Conservation (phyloP, 2,329 filamentous ascomycete species). For the Phialocephala subalpina region DNA sequence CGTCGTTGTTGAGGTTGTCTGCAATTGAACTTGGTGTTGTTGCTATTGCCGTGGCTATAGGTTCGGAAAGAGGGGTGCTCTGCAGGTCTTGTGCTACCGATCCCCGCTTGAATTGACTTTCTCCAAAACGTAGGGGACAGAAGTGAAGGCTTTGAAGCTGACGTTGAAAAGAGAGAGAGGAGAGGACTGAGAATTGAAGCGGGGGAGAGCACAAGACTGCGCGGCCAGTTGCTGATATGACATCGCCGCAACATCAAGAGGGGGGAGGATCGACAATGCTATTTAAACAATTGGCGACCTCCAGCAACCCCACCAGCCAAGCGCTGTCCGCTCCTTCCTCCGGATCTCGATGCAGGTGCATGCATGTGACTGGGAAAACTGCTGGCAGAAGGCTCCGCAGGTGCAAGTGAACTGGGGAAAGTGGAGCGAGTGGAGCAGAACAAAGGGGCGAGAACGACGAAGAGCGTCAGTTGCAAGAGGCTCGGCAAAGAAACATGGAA, state of each 20-base stretch:
- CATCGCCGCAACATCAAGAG: conserved; percentile 23
- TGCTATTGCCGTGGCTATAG: conserved; percentile 3
- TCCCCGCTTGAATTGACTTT: conserved; percentile 8
- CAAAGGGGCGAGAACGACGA: neutral
- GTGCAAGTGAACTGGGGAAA: neutral
- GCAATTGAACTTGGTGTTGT: conserved; percentile 1
- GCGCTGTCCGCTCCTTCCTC: neutral
- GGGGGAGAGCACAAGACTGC: conserved; percentile 9
- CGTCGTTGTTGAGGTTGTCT: conserved; percentile 6
- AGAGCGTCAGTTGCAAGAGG: neutral
- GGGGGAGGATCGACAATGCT: conserved; percentile 12
- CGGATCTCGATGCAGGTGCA: conserved; percentile 10
- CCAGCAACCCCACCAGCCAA: neutral
- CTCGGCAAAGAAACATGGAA: neutral
- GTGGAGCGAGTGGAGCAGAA: neutral
- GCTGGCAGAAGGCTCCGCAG: neutral
- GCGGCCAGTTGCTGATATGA: conserved; percentile 15
- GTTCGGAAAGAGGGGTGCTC: neutral
- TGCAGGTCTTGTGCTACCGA: conserved; percentile 9
- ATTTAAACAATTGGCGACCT: conserved; percentile 12
- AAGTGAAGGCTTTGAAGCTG: neutral
- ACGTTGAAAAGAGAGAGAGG: conserved; percentile 5
- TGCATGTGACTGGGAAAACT: conserved; percentile 12
- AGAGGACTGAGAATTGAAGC: neutral
- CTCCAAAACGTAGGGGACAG: neutral